A percentile compares a stretch with the other conserved stretches of the same genome.
These are phyloP conservation scores for Albifimbria verrucaria DNA, from an alignment of 2,329 filamentous ascomycete genomes.

Conservation along the genomic window DNA sequence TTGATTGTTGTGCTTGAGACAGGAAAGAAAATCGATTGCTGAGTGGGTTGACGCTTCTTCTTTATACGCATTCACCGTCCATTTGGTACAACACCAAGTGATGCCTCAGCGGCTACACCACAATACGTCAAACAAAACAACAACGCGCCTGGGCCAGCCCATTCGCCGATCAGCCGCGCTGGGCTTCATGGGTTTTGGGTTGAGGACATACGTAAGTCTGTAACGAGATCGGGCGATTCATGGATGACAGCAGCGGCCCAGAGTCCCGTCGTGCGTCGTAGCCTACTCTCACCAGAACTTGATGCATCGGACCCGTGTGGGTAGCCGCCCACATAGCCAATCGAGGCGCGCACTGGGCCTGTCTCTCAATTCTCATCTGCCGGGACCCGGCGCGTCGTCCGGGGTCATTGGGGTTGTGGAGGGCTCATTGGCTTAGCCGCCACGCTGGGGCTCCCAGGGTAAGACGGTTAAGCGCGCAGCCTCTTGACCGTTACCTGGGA, in stretches of 20 bases:
- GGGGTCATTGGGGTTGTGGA: not conserved
- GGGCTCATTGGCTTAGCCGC: not conserved
- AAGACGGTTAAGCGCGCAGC: not conserved
- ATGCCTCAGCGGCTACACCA: slow-evolving; percentile 4
- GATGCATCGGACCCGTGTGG: slow-evolving; percentile 15
- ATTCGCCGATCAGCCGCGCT: slow-evolving; percentile 1
- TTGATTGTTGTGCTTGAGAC: slow-evolving; percentile 17
- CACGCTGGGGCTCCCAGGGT: not conserved
- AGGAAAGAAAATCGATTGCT: slow-evolving; percentile 13
- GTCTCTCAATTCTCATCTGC: not conserved
- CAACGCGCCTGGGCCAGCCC: not conserved
- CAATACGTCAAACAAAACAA: not conserved
- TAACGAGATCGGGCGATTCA: too few species aligned
- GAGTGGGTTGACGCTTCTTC: slow-evolving; percentile 7
- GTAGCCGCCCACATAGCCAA: slow-evolving; percentile 21
- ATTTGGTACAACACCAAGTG: not conserved
- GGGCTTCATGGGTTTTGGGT: too few species aligned
- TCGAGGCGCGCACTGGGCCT: slow-evolving; percentile 6
- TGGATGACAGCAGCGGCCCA: not conserved
- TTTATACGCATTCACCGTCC: slow-evolving; percentile 19
- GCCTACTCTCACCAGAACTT: slow-evolving; percentile 2
- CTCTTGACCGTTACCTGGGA: not conserved
- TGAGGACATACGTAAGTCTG: too few species aligned
- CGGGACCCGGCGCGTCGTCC: not conserved
- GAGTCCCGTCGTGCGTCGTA: not conserved